These are phyloP conservation scores for Phlyctochytrium planicorne DNA, from an alignment of 192 early-diverging fungal genomes.

Conservation along the genomic window DNA sequence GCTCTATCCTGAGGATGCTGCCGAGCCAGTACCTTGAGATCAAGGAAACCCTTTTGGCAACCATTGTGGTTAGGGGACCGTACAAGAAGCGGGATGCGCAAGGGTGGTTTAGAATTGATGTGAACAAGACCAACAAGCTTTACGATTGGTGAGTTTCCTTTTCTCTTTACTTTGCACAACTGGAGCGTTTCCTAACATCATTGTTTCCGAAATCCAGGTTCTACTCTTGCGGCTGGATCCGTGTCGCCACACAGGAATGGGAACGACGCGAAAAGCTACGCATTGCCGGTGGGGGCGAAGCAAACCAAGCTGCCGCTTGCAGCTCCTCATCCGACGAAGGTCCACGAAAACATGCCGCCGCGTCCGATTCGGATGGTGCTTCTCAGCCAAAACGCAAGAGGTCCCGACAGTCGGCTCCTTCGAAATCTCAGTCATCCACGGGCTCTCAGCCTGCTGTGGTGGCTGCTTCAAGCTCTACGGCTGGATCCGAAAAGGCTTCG, in stretches of 20 bases:
- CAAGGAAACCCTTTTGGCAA: slow-evolving; percentile 67
- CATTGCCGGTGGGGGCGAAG: background rate
- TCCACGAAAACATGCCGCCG: too few relatives aligned
- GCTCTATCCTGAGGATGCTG: slow-evolving; percentile 74
- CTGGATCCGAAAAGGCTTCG: too few relatives aligned
- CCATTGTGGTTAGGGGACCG: slow-evolving; percentile 4
- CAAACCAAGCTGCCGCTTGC: too few relatives aligned
- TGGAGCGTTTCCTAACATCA: background rate
- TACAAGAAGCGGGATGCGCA: slow-evolving; percentile 83
- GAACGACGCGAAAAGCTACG: background rate
- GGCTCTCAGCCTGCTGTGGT: too few relatives aligned
- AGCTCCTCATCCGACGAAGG: too few relatives aligned
- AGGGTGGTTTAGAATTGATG: slow-evolving; percentile 82
- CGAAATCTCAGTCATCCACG: too few relatives aligned
- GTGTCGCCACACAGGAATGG: background rate
- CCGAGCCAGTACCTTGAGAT: slow-evolving; percentile 79
- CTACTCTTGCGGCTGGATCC: background rate
- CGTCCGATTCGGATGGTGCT: too few relatives aligned
- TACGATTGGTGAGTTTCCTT: slow-evolving; percentile 69
- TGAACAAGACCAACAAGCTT: slow-evolving; percentile 75
- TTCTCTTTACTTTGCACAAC: background rate
- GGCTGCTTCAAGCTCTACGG: too few relatives aligned
- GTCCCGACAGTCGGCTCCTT: too few relatives aligned
- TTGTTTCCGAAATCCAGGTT: too few relatives aligned
- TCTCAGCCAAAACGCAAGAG: too few relatives aligned